phyloP scores from a whole-genome alignment of 306 rosid genomes.

The Cicer judaicum region DNA sequence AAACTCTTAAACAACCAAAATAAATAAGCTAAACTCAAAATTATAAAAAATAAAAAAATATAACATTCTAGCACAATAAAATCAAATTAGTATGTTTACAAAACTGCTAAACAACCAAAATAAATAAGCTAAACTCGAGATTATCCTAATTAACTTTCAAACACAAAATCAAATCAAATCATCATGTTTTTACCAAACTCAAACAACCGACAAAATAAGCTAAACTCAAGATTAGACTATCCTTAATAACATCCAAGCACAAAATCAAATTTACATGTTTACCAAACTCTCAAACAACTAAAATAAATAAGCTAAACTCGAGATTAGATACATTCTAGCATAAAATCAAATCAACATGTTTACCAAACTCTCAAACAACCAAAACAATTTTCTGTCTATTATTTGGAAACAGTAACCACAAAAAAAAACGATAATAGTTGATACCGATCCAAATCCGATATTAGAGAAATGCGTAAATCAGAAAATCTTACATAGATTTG shows the following conservation, averaged over 20 bases:
- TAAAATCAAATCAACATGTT: conserved; percentile 9
- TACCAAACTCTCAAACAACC: not conserved
- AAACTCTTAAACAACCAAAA: conserved; percentile 1
- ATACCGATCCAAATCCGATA: conserved; percentile 5
- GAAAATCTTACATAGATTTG: conserved; percentile 69
- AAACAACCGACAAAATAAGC: not conserved
- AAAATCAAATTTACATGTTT: not conserved
- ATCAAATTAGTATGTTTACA: not conserved
- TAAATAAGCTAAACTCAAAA: not conserved
- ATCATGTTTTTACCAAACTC: not conserved
- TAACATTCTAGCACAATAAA: not conserved
- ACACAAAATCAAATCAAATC: not conserved
- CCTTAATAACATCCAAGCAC: not conserved
- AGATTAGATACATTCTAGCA: not conserved
- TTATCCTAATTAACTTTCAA: not conserved
- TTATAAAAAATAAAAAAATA: not conserved
- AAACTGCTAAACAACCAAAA: not conserved
- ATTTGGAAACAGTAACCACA: too few species aligned
- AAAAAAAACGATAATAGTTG: not conserved
- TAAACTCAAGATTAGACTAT: not conserved
- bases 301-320: not conserved
- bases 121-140: not conserved
- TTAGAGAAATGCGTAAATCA: not conserved
- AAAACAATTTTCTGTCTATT: not conserved
- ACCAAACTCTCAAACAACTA: not conserved